Evolutionary conservation across 306 rosid genomes (phyloP), one percentile per base, ranked within the genome.

Genomic region (Dryas octopetala): DNA sequence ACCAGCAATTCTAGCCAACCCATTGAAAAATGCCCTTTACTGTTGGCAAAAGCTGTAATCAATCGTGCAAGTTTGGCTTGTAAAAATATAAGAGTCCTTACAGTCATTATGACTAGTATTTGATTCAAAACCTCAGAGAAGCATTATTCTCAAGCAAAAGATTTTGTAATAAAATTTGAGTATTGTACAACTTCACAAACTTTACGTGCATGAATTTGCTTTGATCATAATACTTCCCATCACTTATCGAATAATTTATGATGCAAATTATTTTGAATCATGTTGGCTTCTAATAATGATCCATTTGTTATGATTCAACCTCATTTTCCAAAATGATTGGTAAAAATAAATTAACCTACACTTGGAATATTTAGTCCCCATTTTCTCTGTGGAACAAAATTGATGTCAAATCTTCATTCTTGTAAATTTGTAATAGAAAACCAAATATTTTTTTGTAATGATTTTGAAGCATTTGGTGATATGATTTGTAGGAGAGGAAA

Each of bases 1-100:
- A 60, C 59, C 47, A 73, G 19, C 38, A 73, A 53, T 60, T 10
- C 8, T 63, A 48, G 68, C 77, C 47, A 60, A 61, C 14, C 67
- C 67, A 8, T 58, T 26, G 57, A 26, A 14, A 26, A 8, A 26
- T 13, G 50, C 44, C 28, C 14, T 55, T 38, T 13, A 45, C 69
- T 68, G 45, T 9, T 38, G 46, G 15, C 8, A 17, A 28, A 52
- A 68, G 43, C 13, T 68, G 47, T 28, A 49, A 69, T 14, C 62
- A 52, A 69, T 9, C 58, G 38, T 50, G 70, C 40, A 16, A 65
- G 16, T n/a, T n/a, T 65, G 52, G 15, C 70, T 44, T n/a, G 52
- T 38, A 45, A 44, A 63, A 43, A 12, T 38, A 62, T 14, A 15
- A n/a, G 68, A 32, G 38, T 32, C 38, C 38, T 32, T 2, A 32